Conservation (phyloP, 805 yeast genomes). For the Barnettozyma wickerhamii region DNA sequence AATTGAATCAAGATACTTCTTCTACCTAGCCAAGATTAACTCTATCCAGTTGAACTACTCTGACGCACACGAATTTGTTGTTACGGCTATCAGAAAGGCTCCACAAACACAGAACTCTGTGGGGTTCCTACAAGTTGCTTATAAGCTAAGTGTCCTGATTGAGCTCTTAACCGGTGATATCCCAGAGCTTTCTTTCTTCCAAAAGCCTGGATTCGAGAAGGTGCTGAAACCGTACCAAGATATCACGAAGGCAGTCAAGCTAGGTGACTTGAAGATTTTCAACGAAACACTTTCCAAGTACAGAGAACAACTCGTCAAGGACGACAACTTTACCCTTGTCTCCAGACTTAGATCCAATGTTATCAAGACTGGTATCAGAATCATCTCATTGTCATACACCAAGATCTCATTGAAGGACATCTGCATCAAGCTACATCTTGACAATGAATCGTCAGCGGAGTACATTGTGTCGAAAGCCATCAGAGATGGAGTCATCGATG, state of each 20-base stretch:
- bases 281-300: constrained; percentile 63
- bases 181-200: constrained; percentile 82
- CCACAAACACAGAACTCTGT: constrained; percentile 83
- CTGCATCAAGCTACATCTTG: constrained; percentile 86
- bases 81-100: constrained; percentile 94
- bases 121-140: constrained; percentile 87
- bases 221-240: constrained; percentile 78
- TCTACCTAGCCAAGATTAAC: constrained; percentile 83
- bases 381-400: constrained; percentile 86
- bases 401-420: constrained; percentile 89
- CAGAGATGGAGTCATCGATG: constrained; percentile 96
- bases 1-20: constrained; percentile 85
- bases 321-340: constrained; percentile 80
- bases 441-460: constrained; percentile 93
- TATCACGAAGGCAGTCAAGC: constrained; percentile 85
- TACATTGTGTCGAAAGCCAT: constrained; percentile 96
- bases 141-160: constrained; percentile 81
- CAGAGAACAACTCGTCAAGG: constrained; percentile 59
- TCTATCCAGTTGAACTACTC: constrained; percentile 93
- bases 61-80: constrained; percentile 81
- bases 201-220: constrained; percentile 53
- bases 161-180: constrained; percentile 95
- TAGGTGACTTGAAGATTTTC: constrained; percentile 84
- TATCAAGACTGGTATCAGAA: constrained; percentile 94
- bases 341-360: constrained; percentile 92